A percentile compares a stretch with the other conserved stretches of the same genome.
Conservation (phyloP, 2,329 filamentous ascomycete species). For the Colletotrichum spinosum region DNA sequence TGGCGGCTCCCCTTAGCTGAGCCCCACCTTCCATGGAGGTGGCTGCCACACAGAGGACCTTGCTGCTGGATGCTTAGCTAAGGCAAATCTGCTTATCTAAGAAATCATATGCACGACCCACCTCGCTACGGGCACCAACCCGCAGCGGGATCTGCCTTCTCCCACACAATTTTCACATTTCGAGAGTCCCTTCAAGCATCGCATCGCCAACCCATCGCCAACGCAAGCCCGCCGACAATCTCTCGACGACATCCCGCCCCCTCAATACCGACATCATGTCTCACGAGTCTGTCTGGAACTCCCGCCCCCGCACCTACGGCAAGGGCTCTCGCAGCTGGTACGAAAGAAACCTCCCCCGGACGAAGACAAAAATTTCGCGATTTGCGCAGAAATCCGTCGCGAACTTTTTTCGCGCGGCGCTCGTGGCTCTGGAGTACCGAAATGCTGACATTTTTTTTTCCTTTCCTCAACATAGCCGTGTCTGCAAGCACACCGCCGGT, state of each 20-base stretch:
- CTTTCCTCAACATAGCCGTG: conserved; percentile 59
- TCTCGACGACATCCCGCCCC: conserved; percentile 40
- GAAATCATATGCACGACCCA: neutral
- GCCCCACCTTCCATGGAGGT: too few species aligned
- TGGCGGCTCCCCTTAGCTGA: too few species aligned
- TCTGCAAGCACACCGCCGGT: conserved; percentile 95
- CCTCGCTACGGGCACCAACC: neutral
- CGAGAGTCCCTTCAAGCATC: neutral
- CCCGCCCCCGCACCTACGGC: conserved; percentile 95
- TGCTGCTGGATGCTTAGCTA: too few species aligned
- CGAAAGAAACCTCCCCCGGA: conserved; percentile 50
- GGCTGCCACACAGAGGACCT: too few species aligned
- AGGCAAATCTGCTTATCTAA: neutral
- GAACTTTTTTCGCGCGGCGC: neutral
- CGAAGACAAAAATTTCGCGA: neutral
- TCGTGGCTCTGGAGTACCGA: conserved; percentile 15
- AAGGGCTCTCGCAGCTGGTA: conserved; percentile 97
- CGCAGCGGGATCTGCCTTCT: neutral
- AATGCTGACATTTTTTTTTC: conserved; percentile 46
- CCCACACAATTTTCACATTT: conserved; percentile 37
- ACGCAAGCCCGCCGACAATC: conserved; percentile 13
- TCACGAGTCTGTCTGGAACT: conserved; percentile 99
- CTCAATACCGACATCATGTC: conserved; percentile 65
- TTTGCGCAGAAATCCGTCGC: neutral
- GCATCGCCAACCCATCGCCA: conserved; percentile 34